phyloP scores from a whole-genome alignment of 2,329 filamentous ascomycete genomes.

The Eutypa lata region DNA sequence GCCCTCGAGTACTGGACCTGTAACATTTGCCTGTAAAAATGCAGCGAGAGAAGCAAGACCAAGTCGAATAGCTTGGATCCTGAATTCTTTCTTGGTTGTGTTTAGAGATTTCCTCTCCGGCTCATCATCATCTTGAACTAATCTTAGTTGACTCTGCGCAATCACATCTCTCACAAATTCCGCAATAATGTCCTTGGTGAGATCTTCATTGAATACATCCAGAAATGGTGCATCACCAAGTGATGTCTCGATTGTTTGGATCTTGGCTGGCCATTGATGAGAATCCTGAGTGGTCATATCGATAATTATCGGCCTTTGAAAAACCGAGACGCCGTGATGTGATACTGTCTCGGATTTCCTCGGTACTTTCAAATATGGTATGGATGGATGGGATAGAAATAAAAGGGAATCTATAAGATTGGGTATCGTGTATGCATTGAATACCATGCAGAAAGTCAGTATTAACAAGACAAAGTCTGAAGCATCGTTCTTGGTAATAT shows the following conservation, averaged over 20 bases:
- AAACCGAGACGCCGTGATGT: neutral
- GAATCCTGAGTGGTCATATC: neutral
- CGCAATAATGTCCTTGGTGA: conserved; percentile 11
- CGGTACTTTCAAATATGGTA: no score
- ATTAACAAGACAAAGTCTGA: no score
- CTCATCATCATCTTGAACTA: neutral
- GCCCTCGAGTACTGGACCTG: conserved; percentile 62
- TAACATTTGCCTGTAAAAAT: conserved; percentile 73
- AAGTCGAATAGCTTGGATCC: conserved; percentile 27
- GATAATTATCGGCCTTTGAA: neutral
- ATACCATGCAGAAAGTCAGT: no score
- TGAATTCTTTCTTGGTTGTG: neutral
- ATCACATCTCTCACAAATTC: conserved; percentile 13
- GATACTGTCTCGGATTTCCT: neutral
- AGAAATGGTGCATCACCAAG: conserved; percentile 18
- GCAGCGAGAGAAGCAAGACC: conserved; percentile 64
- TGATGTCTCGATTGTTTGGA: conserved; percentile 15
- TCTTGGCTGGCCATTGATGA: conserved; percentile 5
- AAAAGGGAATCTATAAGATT: no score
- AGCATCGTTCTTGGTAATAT: no score
- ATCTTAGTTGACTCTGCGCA: neutral
- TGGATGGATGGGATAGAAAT: no score
- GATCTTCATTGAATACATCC: conserved; percentile 10
- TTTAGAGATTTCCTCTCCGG: neutral
- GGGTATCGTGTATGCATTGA: no score